Conservation (phyloP, 192 early-diverging fungal genomes). For the Umbelopsis ramanniana region DNA sequence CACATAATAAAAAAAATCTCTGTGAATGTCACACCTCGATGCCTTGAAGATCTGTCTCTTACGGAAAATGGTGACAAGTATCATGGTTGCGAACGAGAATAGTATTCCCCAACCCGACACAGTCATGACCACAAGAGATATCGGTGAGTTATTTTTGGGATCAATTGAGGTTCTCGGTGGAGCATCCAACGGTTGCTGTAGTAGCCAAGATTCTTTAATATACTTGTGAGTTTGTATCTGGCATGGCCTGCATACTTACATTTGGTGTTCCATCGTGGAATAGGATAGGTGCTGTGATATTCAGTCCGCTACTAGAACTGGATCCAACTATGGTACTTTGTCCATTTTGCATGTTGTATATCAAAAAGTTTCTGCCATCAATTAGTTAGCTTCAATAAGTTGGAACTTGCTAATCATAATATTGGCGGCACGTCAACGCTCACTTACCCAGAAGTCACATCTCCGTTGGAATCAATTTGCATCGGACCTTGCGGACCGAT, state of each 20-base stretch:
- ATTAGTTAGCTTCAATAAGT: background rate
- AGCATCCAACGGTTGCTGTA: constrained; percentile 38
- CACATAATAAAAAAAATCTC: too few species aligned
- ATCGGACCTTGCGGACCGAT: constrained; percentile 52
- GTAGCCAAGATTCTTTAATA: too few species aligned
- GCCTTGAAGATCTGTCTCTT: constrained; percentile 47
- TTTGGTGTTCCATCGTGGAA: constrained; percentile 53
- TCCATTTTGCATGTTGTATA: constrained; percentile 51
- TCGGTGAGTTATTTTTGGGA: constrained; percentile 42
- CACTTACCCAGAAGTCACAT: constrained; percentile 38
- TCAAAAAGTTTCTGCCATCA: constrained; percentile 45
- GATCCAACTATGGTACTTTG: constrained; percentile 42
- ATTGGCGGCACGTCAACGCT: too few species aligned
- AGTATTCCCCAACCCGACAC: constrained; percentile 40
- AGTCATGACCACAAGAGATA: constrained; percentile 36
- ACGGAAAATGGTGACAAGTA: constrained; percentile 41
- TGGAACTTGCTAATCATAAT: too few species aligned
- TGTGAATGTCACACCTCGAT: too few species aligned
- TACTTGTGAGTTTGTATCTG: too few species aligned
- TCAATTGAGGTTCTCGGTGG: constrained; percentile 41
- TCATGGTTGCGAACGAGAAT: constrained; percentile 39
- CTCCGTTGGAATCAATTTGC: constrained; percentile 51
- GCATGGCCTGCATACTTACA: background rate
- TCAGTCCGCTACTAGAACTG: constrained; percentile 43
- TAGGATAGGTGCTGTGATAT: constrained; percentile 44